These are phyloP conservation scores for Clarireedia monteithiana DNA, from an alignment of 2,329 filamentous ascomycete genomes.

Conservation along the genomic window DNA sequence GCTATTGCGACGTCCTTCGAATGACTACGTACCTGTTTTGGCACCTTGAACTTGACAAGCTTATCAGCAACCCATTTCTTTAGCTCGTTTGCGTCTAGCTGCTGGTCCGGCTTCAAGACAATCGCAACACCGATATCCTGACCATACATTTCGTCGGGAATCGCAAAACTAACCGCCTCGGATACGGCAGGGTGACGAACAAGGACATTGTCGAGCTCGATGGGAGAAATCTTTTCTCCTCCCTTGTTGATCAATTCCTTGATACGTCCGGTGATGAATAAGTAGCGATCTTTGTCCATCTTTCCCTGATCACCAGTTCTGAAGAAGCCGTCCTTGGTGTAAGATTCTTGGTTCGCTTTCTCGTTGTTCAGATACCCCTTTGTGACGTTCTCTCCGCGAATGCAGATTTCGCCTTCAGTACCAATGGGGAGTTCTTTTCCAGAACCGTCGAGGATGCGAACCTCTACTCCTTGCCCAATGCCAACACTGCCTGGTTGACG, in stretches of 20 bases:
- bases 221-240: constrained; percentile 83
- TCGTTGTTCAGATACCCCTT: constrained; percentile 80
- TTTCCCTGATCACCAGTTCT: constrained; percentile 82
- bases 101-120: constrained; percentile 60
- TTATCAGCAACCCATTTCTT: constrained; percentile 61
- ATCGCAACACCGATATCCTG: constrained; percentile 75
- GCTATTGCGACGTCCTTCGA: background rate
- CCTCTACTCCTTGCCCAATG: constrained; percentile 73
- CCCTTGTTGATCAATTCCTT: constrained; percentile 91
- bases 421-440: constrained; percentile 63
- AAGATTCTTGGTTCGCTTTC: constrained; percentile 65
- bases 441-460: constrained; percentile 65
- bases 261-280: constrained; percentile 83
- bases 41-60: constrained; percentile 77
- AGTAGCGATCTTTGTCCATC: constrained; percentile 70
- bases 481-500: constrained; percentile 78
- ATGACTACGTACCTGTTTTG: constrained; percentile 60
- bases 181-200: constrained; percentile 63
- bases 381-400: constrained; percentile 75
- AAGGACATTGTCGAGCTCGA: constrained; percentile 78
- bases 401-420: constrained; percentile 72
- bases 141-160: constrained; percentile 75
- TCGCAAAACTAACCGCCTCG: constrained; percentile 77
- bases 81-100: constrained; percentile 50
- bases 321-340: constrained; percentile 73